phyloP scores from a whole-genome alignment of 2,329 filamentous ascomycete genomes.

The Lasiodiplodia theobromae region DNA sequence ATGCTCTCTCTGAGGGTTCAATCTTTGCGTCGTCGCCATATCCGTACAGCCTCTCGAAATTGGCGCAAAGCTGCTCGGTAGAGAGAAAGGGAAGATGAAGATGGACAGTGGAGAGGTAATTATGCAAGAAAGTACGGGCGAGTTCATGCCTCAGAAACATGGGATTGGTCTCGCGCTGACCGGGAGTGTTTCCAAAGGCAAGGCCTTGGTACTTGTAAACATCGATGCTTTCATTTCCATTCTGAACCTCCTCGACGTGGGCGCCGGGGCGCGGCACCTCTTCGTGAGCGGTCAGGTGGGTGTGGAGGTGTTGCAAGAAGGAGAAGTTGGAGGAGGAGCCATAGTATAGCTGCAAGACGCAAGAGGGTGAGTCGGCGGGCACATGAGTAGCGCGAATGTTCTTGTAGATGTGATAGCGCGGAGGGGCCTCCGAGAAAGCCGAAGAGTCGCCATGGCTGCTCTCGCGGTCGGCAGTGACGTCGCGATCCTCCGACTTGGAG shows the following conservation, averaged over 20 bases:
- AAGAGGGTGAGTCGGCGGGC: constrained; percentile 25
- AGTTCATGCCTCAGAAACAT: constrained; percentile 27
- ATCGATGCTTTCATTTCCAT: constrained; percentile 29
- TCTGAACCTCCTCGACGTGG: constrained; percentile 27
- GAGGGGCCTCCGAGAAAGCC: constrained; percentile 22
- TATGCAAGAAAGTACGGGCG: constrained; percentile 26
- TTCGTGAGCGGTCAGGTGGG: constrained; percentile 26
- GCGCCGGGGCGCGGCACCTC: constrained; percentile 15
- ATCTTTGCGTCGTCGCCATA: constrained; percentile 23
- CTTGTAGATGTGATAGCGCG: constrained; percentile 30
- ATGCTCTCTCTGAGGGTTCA: constrained; percentile 24
- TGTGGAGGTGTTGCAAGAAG: constrained; percentile 29
- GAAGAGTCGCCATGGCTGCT: constrained; percentile 25
- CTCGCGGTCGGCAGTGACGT: constrained; percentile 20
- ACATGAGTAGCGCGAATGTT: constrained; percentile 29
- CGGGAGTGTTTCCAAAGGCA: constrained; percentile 24
- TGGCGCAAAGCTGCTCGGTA: constrained; percentile 19
- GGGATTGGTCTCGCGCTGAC: constrained; percentile 26
- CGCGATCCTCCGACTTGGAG: neutral
- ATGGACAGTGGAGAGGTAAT: constrained; percentile 23
- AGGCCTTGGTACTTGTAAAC: constrained; percentile 30
- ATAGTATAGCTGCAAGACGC: constrained; percentile 30
- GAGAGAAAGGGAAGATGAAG: constrained; percentile 19
- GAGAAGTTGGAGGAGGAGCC: constrained; percentile 31
- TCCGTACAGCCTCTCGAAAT: constrained; percentile 28